Evolutionary conservation across 2,329 filamentous ascomycete species (phyloP), one percentile per base, ranked within the genome.

Genomic region (Fusarium virguliforme): DNA sequence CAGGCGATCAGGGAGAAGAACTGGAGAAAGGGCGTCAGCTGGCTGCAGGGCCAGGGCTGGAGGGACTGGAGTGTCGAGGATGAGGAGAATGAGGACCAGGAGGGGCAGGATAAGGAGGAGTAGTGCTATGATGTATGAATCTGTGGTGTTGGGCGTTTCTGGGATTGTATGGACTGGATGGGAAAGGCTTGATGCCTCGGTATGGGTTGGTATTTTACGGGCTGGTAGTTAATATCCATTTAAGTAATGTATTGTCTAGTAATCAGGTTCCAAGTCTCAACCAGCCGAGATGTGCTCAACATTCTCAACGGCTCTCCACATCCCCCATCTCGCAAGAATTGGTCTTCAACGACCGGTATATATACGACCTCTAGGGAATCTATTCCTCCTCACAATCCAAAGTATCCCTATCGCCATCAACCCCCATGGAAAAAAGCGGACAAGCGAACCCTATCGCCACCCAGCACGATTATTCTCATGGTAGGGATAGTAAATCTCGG

Each of bases 31-130:
- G 89, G 88, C 0, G 82, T 97, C 68, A 90, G 90, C 56, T 92
- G 92, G 86, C 80, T 94, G 41, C 85, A 91, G 60, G 94, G 94
- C 0, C 91, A 95, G 74, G 92, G 92, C 0, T 94, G 90, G 84
- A 86, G 87, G 57, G 93, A 96, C 78, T 90, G 91, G 83, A 84
- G 84, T 0, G 77, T 85, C 0, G 85, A 87, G 50, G 85, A 86
- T 37, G 87, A 89, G 6, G 80, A 82, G 4, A 84, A 85, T 8
- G 84, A 84, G 8, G 82, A 80, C 38, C 79, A 80, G 3, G 79
- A 79, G 24, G 78, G 77, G 8, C 77, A 77, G 22, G 76, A 79
- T 53, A 79, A 77, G 26, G 75, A 77, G 67, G 70, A 76, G 68
- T 75, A 55, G 73, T 59, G 3, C 41, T 53, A 41, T 67, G 48